Base-by-base conservation (phyloP, 495 filamentous ascomycete species). In the Emericellopsis terricola region DNA sequence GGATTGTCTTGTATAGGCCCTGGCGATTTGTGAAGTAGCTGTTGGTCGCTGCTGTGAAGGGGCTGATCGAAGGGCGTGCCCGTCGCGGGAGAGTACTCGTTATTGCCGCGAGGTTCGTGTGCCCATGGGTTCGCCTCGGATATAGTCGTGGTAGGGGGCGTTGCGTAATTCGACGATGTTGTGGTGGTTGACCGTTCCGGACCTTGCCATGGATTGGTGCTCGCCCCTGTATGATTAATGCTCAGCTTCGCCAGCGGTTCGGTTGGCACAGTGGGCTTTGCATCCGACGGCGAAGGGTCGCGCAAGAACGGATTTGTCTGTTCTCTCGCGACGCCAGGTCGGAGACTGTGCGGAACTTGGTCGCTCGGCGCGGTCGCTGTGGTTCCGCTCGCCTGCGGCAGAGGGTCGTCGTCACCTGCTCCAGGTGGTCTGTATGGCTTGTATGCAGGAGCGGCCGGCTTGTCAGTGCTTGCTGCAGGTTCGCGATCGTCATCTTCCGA, bases 221-320 rank as follows among this genome's bases (percentile, higher is more conserved):
- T 60, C 32, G n/a, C n/a, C n/a, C 40, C 63, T 20, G 57, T 38
- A 13, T 64, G 60, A 19, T 47, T 43, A 16, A 60, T 29, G 19
- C 45, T 52, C 10, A 63, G 46, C 24, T 57, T 48, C 2, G 57
- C 45, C 27, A 64, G 55, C 9, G 53, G 26, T 15, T 46, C 39
- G 1, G 44, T 36, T 5, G 47, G 36, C n/a, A 34, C 28, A 13
- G 33, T 19, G 15, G 43, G 33, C 19, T 36, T 31, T 40, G 29
- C 5, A 38, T 24, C 11, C 16, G 24, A 29, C 18, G 19, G 19
- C 19, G 13, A 15, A 6, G 30, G 2, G 6, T 57, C 55, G 40
- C 62, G 62, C 19, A 53, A 16, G 48, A 65, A 70, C 3, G 66
- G 66, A 33, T 70, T 70, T n/a, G 64, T 68, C 37, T 64, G 59